Evolutionary conservation across 352 stramenopile genomes (phyloP), one percentile per base, ranked within the genome.

Genomic region (Ophiocytium majus): DNA sequence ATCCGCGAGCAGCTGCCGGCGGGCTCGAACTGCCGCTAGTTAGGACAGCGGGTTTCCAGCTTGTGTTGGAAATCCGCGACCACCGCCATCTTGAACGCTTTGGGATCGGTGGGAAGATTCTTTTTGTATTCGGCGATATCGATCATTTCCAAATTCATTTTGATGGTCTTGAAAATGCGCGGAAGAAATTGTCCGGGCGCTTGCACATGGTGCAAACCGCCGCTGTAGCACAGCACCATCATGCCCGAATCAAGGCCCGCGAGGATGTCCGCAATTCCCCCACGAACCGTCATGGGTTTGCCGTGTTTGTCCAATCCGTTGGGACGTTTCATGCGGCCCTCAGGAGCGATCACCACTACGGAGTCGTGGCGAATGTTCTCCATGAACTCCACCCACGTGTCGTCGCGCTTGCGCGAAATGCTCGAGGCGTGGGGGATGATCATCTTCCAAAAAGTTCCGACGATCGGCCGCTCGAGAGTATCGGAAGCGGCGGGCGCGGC

Each of bases 181-280:
- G 57, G 57, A 28, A 71, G 28, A 71, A 23, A 28, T 71, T 71
- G 57, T 28, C 57, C 57, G 19, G 57, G 57, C 28, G 23, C 28
- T 28, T 71, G 57, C 23, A 71, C 57, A 28, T 71, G 57, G 57
- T 71, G 57, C 23, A 71, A 28, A 23, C 57, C 57, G 23, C 57
- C 57, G 23, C 19, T 23, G 28, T 23, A 28, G 57, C 57, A 71
- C 23, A 71, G 57, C 23, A 71, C 57, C 57, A 71, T 71, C 28
- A 23, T 28, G 23, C 57, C 57, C 57, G 23, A 23, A 71, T 23
- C 19, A 71, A 71, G 23, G 23, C 28, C 57, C 19, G 28, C 19
- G 57, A 71, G 23, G 57, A 71, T 71, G 28, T 71, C 57, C 19
- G 57, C 57, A 71, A 71, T 71, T 71, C 57, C 57, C 57, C 19